Evolutionary conservation across 768 basidiomycete species (phyloP), one percentile per base, ranked within the genome.

Genomic region (Mycena latifolia): DNA sequence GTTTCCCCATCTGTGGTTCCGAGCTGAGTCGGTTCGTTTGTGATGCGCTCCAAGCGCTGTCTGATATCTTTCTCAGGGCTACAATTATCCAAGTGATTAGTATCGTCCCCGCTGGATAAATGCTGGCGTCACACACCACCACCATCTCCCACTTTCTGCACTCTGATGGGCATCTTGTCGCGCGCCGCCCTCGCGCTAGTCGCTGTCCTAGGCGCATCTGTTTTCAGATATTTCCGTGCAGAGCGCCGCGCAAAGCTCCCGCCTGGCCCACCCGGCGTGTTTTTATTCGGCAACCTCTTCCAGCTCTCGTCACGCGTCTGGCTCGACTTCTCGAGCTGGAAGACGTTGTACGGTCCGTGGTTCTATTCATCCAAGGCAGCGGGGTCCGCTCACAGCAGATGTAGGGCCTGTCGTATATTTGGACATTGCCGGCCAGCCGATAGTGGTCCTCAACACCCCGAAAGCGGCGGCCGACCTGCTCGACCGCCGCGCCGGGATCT

Each of bases 401-500:
- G 22, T 25, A 56, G 71, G 72, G 17, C 73, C 77, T 10, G 77
- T 82, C 24, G 60, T 76, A 1, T 79, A 78, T 52, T 61, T 69
- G 0, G 75, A 79, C 51, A 60, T 82, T 24, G 70, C 80, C 8
- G 81, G 81, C 17, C 79, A 82, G 50, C 76, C 78, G 51, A 76
- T 82, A 24, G 27, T 82, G 20, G 25, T 82, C 27, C 53, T 82
- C 20, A 81, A 80, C 70, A 75, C 70, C 25, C 66, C 69, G 37
- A 74, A 72, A 58, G 72, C 74, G 17, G 78, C 76, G 1, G 63
- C 55, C 10, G 82, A 83, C 33, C 71, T 83, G 18, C 67, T 81
- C 24, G 79, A 81, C 43, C 74, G 74, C 29, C 75, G 78, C 20
- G 64, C 72, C 8, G 53, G 46, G 1, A 77, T 72, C 46, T 77